Evolutionary conservation across 1,284 basidiomycete species (phyloP), one percentile per base, ranked within the genome.

Genomic region (Stereum hirsutum): DNA sequence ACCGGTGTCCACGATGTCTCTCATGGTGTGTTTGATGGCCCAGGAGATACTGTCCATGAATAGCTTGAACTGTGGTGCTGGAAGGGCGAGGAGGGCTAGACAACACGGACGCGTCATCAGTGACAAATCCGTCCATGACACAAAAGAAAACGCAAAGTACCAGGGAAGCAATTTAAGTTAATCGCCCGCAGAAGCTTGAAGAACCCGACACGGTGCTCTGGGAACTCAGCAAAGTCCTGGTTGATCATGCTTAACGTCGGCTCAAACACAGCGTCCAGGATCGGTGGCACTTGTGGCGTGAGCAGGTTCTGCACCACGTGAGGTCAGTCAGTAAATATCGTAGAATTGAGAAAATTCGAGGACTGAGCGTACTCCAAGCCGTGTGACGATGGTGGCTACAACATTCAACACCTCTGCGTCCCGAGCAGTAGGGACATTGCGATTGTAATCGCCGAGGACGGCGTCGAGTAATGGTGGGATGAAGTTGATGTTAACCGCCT

Each of bases 21-120:
- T 82, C 91, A 97, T 96, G 14, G 93, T 97, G 69, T 99, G 96
- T 68, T 99, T 99, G 73, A 99, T 96, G 11, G 93, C 95, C 96
- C 96, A 99, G 43, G 97, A 89, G 52, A 98, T 89, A 52, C 92
- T 94, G 64, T 99, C 96, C 81, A 98, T 97, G 63, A 96, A 89
- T 48, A 99, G 69, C 69, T 97, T 98, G 77, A 99, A 99, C 66
- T 96, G 89, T 41, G 75, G 63, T n/a, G 92, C 87, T 12, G 90
- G 88, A 45, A 98, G 76, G 31, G 79, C 81, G 47, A 98, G 75
- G 32, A 99, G 69, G 6, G 92, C 91, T 90, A n/a, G 42, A 17
- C 46, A 46, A 39, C 17, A 15, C n/a, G n/a, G n/a, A n/a, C n/a
- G n/a, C n/a, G n/a, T n/a, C 5, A 47, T 19, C 8, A 39, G 55